Conservation (phyloP, 140 eudicot genomes). For the Oenanthe javanica region DNA sequence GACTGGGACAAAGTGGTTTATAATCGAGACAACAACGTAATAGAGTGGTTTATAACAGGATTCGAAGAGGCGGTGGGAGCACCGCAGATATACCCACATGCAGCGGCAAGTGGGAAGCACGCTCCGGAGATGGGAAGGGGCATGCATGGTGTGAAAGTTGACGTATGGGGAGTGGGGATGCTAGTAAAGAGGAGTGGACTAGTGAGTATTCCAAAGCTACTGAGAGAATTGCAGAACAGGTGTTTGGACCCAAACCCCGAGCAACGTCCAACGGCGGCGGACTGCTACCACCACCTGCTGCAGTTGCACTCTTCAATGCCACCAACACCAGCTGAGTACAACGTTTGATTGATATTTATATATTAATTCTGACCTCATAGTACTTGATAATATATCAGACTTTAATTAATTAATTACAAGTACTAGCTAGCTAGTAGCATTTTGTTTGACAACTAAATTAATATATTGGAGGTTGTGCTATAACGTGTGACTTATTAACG, state of each 20-base stretch:
- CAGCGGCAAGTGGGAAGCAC: conserved; percentile 32
- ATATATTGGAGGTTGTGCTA: not conserved
- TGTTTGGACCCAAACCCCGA: conserved; percentile 77
- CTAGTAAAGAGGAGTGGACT: conserved; percentile 62
- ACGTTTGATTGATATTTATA: conserved; percentile 14
- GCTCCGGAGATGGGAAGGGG: conserved; percentile 80
- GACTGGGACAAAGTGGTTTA: conserved; percentile 59
- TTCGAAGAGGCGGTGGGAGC: conserved; percentile 68
- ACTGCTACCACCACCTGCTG: conserved; percentile 84
- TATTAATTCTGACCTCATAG: not conserved
- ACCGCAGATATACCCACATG: conserved; percentile 58
- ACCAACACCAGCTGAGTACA: conserved; percentile 31
- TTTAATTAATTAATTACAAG: too few relatives aligned
- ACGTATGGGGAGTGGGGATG: conserved; percentile 76
- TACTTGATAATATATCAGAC: not conserved
- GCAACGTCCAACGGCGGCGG: conserved; percentile 90
- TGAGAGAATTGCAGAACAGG: conserved; percentile 65
- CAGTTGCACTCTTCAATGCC: conserved; percentile 75
- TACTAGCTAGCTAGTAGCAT: too few relatives aligned
- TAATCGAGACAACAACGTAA: conserved; percentile 5
- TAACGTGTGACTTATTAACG: not conserved
- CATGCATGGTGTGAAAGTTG: conserved; percentile 75
- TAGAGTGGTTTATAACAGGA: conserved; percentile 58
- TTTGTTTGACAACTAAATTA: too few relatives aligned
- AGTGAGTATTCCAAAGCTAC: conserved; percentile 42